Conservation (phyloP, 2,329 filamentous ascomycete species). For the Sporothrix phasma region DNA sequence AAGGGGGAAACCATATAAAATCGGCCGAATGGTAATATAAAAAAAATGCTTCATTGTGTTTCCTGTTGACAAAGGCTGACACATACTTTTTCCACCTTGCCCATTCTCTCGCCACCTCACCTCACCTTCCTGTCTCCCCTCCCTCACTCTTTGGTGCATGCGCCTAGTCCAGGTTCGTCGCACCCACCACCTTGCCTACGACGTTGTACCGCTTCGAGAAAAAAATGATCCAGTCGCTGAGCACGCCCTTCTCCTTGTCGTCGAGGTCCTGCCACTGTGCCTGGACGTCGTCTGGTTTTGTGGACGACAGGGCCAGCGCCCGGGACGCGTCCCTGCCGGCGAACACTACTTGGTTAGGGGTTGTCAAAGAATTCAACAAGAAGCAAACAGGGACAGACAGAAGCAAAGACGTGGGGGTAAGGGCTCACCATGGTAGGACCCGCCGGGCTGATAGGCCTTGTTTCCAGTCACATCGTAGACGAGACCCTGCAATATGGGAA, state of each 20-base stretch:
- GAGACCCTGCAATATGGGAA: slow-evolving; percentile 52
- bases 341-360: slow-evolving; percentile 55
- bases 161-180: slow-evolving; percentile 45
- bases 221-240: slow-evolving; percentile 91
- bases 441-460: slow-evolving; percentile 70
- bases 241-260: slow-evolving; percentile 73
- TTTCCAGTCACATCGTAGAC: slow-evolving; percentile 94
- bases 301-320: slow-evolving; percentile 75
- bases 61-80: too few species aligned
- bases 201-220: slow-evolving; percentile 97
- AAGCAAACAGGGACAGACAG: neutral
- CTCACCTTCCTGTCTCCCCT: too few species aligned
- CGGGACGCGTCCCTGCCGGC: slow-evolving; percentile 93
- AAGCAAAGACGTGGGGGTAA: neutral
- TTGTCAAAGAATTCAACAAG: neutral
- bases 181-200: slow-evolving; percentile 56
- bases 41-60: neutral
- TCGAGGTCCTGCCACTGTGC: slow-evolving; percentile 74
- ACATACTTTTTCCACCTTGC: neutral
- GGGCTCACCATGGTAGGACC: slow-evolving; percentile 69
- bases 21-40: neutral
- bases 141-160: neutral
- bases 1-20: neutral
- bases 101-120: neutral
- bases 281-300: slow-evolving; percentile 72